phyloP scores from a whole-genome alignment of 2,329 filamentous ascomycete genomes.

The Phialophora verrucosa region DNA sequence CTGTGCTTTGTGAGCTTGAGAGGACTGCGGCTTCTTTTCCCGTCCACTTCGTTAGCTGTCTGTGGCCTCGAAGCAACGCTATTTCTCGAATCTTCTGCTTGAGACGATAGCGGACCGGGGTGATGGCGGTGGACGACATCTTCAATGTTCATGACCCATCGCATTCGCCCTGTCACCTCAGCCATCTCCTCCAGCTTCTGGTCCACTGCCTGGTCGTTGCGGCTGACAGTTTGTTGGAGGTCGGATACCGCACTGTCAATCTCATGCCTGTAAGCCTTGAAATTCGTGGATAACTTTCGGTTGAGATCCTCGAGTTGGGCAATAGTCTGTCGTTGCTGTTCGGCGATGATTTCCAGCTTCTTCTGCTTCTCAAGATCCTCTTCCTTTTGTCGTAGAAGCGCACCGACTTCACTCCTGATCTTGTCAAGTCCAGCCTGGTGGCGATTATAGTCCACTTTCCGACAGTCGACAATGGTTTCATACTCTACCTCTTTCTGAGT shows the following conservation, averaged over 20 bases:
- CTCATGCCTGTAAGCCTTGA: conserved; percentile 50
- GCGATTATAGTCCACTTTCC: conserved; percentile 50
- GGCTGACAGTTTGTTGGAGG: conserved; percentile 37
- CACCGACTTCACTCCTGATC: conserved; percentile 46
- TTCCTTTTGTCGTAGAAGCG: conserved; percentile 45
- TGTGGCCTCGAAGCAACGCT: conserved; percentile 9
- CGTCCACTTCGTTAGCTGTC: conserved; percentile 16
- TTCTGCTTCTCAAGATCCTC: conserved; percentile 47
- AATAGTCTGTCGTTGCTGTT: conserved; percentile 54
- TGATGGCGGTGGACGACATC: conserved; percentile 41
- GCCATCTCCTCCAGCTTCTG: conserved; percentile 49
- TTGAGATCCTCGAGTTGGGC: conserved; percentile 49
- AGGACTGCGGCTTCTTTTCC: conserved; percentile 30
- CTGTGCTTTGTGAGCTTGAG: conserved; percentile 35
- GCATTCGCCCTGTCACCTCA: conserved; percentile 53
- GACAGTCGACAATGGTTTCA: conserved; percentile 50
- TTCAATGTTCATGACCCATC: conserved; percentile 55
- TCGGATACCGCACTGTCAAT: conserved; percentile 49
- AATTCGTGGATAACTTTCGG: conserved; percentile 47
- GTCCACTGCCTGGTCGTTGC: conserved; percentile 44
- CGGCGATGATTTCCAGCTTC: conserved; percentile 52
- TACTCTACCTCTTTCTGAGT: conserved; percentile 45
- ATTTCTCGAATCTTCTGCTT: conserved; percentile 4
- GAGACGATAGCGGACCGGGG: neutral
- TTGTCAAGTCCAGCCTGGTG: conserved; percentile 48